Evolutionary conservation across 495 filamentous ascomycete species (phyloP).

Genomic region (Pyronema domesticum): DNA sequence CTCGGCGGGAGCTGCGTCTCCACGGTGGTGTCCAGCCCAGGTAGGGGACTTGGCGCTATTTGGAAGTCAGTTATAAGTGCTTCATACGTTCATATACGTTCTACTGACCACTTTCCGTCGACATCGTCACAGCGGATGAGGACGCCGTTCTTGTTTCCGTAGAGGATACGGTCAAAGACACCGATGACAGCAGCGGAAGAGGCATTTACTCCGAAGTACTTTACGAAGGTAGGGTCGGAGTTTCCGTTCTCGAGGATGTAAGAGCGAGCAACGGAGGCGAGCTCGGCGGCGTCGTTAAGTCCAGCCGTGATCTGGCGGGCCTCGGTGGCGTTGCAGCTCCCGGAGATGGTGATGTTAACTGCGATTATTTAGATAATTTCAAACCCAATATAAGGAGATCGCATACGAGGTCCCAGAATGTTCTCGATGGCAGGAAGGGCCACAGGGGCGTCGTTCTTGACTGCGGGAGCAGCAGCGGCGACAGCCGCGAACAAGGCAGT

Average conservation of each 20-base stretch:
- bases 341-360: constrained; percentile 29
- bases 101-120: constrained; percentile 35
- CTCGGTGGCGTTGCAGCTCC: constrained; percentile 39
- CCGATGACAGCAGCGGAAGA: constrained; percentile 35
- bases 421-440: neutral
- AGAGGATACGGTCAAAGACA: constrained; percentile 31
- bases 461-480: neutral
- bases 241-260: constrained; percentile 17
- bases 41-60: constrained; percentile 21
- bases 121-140: constrained; percentile 42
- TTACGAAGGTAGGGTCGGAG: constrained; percentile 26
- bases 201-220: constrained; percentile 36
- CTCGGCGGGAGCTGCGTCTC: constrained; percentile 37
- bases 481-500: neutral
- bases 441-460: neutral
- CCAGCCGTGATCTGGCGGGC: constrained; percentile 30
- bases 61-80: neutral
- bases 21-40: constrained; percentile 44
- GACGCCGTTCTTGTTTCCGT: constrained; percentile 30
- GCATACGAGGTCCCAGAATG: neutral
- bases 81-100: too few relatives aligned
- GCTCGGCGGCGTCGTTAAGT: constrained; percentile 31
- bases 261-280: neutral
- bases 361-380: neutral
- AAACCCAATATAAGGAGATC: neutral